These are phyloP conservation scores for Camellia lanceoleosa DNA, from an alignment of 148 eudicot genomes.

Conservation along the genomic window DNA sequence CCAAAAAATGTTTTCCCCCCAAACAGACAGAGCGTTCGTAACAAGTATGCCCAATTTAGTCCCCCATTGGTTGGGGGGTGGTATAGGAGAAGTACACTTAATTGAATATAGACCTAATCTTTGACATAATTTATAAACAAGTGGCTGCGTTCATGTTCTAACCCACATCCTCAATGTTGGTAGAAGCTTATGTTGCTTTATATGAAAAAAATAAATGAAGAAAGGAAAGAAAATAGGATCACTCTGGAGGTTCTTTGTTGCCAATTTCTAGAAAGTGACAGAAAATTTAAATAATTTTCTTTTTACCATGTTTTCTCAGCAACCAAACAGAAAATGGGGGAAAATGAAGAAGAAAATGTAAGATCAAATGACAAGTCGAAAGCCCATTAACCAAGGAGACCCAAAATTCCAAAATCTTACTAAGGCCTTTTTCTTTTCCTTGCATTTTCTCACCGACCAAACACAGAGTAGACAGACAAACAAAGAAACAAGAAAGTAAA, in stretches of 20 bases:
- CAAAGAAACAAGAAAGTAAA: neutral
- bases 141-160: too few species aligned
- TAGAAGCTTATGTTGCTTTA: neutral
- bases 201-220: neutral
- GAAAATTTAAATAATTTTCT: neutral
- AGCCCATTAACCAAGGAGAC: neutral
- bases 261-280: neutral
- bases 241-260: neutral
- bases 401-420: neutral
- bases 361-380: neutral
- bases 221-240: neutral
- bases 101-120: too few species aligned
- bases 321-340: neutral
- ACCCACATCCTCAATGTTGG: too few species aligned
- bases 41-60: too few species aligned
- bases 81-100: too few species aligned
- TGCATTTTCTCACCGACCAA: slow-evolving; percentile 13
- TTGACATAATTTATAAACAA: too few species aligned
- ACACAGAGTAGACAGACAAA: neutral
- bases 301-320: neutral
- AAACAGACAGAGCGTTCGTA: too few species aligned
- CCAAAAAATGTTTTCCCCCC: too few species aligned
- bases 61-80: too few species aligned
- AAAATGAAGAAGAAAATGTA: neutral
- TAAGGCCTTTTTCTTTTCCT: neutral